A percentile compares a stretch with the other conserved stretches of the same genome.
Conservation (phyloP, 176 grass and related monocot genomes). For the Triticum dicoccoides region DNA sequence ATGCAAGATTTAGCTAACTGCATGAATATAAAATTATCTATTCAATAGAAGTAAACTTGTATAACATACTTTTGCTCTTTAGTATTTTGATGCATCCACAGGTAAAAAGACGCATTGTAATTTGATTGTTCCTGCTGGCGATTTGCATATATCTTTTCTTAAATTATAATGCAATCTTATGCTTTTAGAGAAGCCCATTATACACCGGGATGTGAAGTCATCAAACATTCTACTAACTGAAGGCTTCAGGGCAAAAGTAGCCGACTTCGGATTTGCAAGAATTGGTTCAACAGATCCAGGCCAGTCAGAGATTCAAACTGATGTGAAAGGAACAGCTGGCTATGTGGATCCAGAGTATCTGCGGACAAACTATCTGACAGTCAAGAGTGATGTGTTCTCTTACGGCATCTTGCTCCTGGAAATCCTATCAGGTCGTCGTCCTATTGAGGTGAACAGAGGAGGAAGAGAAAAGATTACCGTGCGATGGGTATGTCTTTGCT, state of each 20-base stretch:
- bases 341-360: conserved; percentile 96
- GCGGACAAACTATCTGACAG: conserved; percentile 66
- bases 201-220: conserved; percentile 94
- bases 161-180: conserved; percentile 16
- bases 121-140: neutral
- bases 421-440: conserved; percentile 82
- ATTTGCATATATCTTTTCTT: neutral
- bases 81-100: neutral
- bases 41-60: neutral
- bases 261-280: conserved; percentile 95
- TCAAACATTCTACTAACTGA: conserved; percentile 90
- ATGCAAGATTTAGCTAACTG: conserved; percentile 2
- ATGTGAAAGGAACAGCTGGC: conserved; percentile 82
- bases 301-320: conserved; percentile 80
- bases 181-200: conserved; percentile 86
- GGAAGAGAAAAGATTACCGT: conserved; percentile 80
- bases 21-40: neutral
- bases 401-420: conserved; percentile 92
- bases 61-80: neutral
- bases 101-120: neutral
- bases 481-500: conserved; percentile 73
- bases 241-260: conserved; percentile 83
- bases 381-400: conserved; percentile 94
- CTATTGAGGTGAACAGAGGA: conserved; percentile 66
- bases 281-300: conserved; percentile 70